A percentile compares a stretch with the other conserved stretches of the same genome.
phyloP scores from a whole-genome alignment of 2,329 filamentous ascomycete genomes.

The Thermothelomyces thermophilus region DNA sequence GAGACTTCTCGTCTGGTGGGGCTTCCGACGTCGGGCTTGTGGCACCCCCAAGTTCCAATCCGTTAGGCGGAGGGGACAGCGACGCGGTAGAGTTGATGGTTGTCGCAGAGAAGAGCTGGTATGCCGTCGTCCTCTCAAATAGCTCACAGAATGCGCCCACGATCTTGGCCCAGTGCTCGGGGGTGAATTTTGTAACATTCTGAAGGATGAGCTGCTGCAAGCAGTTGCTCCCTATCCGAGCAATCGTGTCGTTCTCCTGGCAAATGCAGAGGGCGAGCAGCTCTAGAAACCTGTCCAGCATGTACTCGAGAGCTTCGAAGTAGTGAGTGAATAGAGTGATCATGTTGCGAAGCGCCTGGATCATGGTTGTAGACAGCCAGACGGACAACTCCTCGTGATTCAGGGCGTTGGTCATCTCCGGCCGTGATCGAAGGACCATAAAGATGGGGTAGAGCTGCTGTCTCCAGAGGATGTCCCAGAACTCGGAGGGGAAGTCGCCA shows the following conservation, averaged over 20 bases:
- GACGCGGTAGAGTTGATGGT: conserved; percentile 49
- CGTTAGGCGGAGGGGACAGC: conserved; percentile 46
- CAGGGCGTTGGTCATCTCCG: conserved; percentile 90
- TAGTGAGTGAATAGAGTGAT: conserved; percentile 98
- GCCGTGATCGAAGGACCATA: conserved; percentile 91
- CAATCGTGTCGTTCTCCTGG: conserved; percentile 98
- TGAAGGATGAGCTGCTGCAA: conserved; percentile 93
- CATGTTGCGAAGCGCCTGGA: conserved; percentile 96
- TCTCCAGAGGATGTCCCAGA: conserved; percentile 98
- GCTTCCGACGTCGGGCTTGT: conserved; percentile 37
- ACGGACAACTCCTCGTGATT: conserved; percentile 97
- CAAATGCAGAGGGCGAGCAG: conserved; percentile 93
- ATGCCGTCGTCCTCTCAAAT: conserved; percentile 89
- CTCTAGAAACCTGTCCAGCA: conserved; percentile 96
- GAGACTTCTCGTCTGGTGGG: conserved; percentile 45
- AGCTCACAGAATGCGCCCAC: conserved; percentile 93
- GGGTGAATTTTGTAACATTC: conserved; percentile 86
- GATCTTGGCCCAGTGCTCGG: conserved; percentile 87
- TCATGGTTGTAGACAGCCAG: conserved; percentile 99
- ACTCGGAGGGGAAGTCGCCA: conserved; percentile 83
- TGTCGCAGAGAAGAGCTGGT: conserved; percentile 87
- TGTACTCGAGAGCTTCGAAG: conserved; percentile 91
- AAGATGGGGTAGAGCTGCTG: conserved; percentile 98
- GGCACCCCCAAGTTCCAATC: conserved; percentile 43
- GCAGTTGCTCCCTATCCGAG: conserved; percentile 95